A percentile compares a stretch with the other conserved stretches of the same genome.
phyloP scores from a whole-genome alignment of 225 moss, liverwort and hornwort species.

The Neckera pumila region DNA sequence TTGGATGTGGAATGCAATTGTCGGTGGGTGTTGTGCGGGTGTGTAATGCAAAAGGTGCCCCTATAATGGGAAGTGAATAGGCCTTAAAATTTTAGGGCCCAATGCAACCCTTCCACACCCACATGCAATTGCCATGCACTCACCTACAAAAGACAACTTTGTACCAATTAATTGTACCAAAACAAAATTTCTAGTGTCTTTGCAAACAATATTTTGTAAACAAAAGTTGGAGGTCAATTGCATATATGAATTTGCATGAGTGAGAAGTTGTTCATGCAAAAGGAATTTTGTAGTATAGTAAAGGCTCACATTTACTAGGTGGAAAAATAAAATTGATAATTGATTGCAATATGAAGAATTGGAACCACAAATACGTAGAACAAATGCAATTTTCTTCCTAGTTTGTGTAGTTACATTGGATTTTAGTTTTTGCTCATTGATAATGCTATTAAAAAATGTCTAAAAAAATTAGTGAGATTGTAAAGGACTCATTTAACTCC shows the following conservation, averaged over 20 bases:
- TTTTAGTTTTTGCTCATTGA: not conserved
- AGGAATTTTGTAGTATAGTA: not conserved
- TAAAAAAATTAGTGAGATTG: not conserved
- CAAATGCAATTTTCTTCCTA: not conserved
- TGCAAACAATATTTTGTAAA: not conserved
- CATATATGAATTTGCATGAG: not conserved
- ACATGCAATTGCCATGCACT: accelerated
- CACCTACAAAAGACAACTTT: accelerated
- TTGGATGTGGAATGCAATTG: not conserved
- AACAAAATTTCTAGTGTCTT: not conserved
- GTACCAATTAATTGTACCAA: not conserved
- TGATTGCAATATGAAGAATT: not conserved
- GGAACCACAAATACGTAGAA: accelerated
- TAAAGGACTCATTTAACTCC: not conserved
- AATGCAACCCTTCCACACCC: accelerated
- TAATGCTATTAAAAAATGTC: not conserved
- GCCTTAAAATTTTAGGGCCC: not conserved
- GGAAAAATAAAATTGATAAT: not conserved
- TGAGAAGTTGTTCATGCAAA: not conserved
- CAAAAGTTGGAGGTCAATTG: not conserved
- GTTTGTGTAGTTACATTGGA: not conserved
- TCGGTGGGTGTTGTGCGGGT: accelerated
- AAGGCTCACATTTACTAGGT: not conserved
- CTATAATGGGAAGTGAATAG: accelerated
- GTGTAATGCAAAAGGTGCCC: not conserved